Evolutionary conservation across 78 protist species (phyloP).

Genomic region (Chrysochromulina parva): DNA sequence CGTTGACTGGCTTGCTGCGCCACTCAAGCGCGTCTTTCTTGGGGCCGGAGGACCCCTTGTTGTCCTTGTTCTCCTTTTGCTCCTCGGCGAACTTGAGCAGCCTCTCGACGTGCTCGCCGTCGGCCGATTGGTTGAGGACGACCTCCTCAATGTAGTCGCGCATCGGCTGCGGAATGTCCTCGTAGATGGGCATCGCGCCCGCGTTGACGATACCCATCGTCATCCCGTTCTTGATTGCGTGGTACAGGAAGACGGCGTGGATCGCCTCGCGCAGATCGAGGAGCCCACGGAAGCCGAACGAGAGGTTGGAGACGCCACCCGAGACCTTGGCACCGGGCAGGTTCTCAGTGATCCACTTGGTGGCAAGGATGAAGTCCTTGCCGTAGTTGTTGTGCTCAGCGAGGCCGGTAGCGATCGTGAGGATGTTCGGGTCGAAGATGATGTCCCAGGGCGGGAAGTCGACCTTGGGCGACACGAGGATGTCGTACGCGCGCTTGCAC

Average conservation of each 20-base stretch:
- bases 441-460: conserved; percentile 92
- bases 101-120: conserved; percentile 37
- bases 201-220: conserved; percentile 99
- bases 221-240: conserved; percentile 78
- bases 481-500: conserved; percentile 77
- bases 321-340: conserved; percentile 72
- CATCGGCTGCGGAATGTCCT: conserved; percentile 73
- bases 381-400: conserved; percentile 97
- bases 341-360: conserved; percentile 63
- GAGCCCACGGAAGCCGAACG: conserved; percentile 97
- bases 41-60: conserved; percentile 25
- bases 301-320: conserved; percentile 98
- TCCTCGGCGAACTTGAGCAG: conserved; percentile 35
- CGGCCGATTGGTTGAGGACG: conserved; percentile 57
- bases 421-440: conserved; percentile 97
- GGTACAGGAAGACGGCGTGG: conserved; percentile 92
- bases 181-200: conserved; percentile 89
- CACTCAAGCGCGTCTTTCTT: conserved; percentile 74
- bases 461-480: conserved; percentile 13
- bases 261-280: conserved; percentile 91
- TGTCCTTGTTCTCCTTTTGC: conserved; percentile 33
- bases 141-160: conserved; percentile 54
- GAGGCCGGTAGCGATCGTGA: conserved; percentile 96
- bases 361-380: conserved; percentile 88
- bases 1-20: conserved; percentile 79